Base-by-base conservation (phyloP, 2,329 filamentous ascomycete genomes). In the Mycosphaerella sp. region DNA sequence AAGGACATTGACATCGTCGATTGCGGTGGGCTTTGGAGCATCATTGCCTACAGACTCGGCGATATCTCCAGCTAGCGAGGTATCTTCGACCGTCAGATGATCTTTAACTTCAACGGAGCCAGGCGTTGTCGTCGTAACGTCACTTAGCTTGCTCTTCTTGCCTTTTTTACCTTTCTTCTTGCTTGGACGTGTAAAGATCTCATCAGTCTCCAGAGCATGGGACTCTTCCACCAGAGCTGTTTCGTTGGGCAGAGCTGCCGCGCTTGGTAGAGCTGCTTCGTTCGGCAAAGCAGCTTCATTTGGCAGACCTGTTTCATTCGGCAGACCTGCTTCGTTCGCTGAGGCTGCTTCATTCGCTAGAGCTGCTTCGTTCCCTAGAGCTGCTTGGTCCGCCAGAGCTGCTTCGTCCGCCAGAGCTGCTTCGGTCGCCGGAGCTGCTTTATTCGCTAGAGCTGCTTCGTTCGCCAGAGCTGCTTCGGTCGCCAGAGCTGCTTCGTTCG, bases 81-180 rank as follows among this genome's bases (percentile, higher is more conserved):
- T 12, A 34, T 12, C 30, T 34, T 34, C 30, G 13, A n/a, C 30
- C 13, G 30, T 34, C 30, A 6, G 10, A 34, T 5, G 4, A 10
- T n/a, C 13, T 34, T 1, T 34, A 34, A 1, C 30, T 34, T 34
- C 30, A 3, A 34, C 30, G 10, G 30, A 8, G 3, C 10, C 30
- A 34, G 30, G 30, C 30, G 6, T 14, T 41, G 16, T 25, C 16
- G 25, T 17, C 8, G 7, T 17, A 9, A 41, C 16, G 6, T 13
- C 10, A 21, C 16, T 25, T 41, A 45, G 47, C 34, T 68, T 44
- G 18, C 16, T 34, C 16, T 49, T 49, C 60, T 68, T 70, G 43
- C 58, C 57, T 49, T 67, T 68, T 40, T 58, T 63, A 41, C 52
- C 52, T 44, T 55, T 63, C 37, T 55, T 57, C 41, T 58, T 57